phyloP scores from a whole-genome alignment of 345 rosid genomes.

The Excoecaria cochinchinensis region DNA sequence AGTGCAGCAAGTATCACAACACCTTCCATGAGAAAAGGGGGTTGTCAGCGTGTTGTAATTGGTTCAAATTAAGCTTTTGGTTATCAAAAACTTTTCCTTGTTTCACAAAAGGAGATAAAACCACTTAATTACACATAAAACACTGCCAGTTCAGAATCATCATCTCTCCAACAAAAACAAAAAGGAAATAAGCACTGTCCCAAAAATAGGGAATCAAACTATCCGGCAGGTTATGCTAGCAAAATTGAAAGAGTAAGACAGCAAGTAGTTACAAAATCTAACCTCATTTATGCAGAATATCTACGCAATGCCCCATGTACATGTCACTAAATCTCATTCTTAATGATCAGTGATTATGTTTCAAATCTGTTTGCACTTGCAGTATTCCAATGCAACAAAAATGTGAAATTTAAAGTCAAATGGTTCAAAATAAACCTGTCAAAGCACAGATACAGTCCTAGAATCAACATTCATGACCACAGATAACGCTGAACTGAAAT shows the following conservation, averaged over 20 bases:
- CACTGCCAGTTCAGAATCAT: not conserved
- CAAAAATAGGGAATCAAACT: not conserved
- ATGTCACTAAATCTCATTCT: not conserved
- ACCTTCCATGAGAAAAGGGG: not conserved
- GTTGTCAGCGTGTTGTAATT: not conserved
- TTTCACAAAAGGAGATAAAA: not conserved
- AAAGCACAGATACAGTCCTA: not conserved
- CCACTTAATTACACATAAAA: not conserved
- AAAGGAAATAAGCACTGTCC: not conserved
- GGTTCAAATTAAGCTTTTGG: not conserved
- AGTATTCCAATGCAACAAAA: not conserved
- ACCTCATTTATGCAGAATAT: not conserved
- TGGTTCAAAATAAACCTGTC: not conserved
- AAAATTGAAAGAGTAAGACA: not conserved
- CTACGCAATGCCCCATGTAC: not conserved
- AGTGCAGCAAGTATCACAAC: too few relatives aligned
- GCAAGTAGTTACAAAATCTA: not conserved
- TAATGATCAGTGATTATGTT: not conserved
- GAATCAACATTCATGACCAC: not conserved
- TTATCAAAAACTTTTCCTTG: not conserved
- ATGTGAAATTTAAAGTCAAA: not conserved
- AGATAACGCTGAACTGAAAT: not conserved
- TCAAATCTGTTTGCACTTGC: not conserved
- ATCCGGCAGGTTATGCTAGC: not conserved
- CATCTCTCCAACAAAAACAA: not conserved